Evolutionary conservation across 768 basidiomycete species (phyloP).

Genomic region (Pulveroboletus ravenelii): DNA sequence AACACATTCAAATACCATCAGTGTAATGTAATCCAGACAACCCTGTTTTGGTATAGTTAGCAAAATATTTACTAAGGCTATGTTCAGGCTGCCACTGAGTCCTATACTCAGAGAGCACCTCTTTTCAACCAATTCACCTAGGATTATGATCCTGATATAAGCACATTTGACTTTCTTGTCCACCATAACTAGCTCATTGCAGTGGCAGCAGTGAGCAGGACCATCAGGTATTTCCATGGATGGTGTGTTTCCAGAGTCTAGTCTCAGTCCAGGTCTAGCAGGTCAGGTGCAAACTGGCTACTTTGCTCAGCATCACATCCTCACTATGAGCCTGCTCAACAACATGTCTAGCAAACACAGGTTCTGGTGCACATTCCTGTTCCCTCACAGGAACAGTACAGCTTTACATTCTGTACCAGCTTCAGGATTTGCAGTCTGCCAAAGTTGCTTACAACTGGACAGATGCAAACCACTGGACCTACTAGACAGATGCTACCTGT

Average conservation of each 20-base stretch:
- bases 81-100: too few relatives aligned
- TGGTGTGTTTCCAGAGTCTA: neutral
- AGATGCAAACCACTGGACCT: neutral
- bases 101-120: too few relatives aligned
- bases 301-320: neutral
- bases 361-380: neutral
- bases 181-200: constrained; percentile 21
- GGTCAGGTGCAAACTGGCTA: constrained; percentile 3
- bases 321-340: constrained; percentile 7
- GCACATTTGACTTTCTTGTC: constrained; percentile 23
- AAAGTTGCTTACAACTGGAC: neutral
- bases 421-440: neutral
- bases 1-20: too few relatives aligned
- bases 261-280: neutral
- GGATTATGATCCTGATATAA: too few relatives aligned
- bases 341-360: constrained; percentile 4
- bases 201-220: constrained; percentile 3
- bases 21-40: too few relatives aligned
- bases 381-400: constrained; percentile 12
- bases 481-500: neutral
- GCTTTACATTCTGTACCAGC: neutral
- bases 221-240: neutral
- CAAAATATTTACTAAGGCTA: too few relatives aligned
- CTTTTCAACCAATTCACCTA: too few relatives aligned
- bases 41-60: too few relatives aligned